phyloP scores from a whole-genome alignment of 441 rosid species.

The Arabidopsis lyrata region DNA sequence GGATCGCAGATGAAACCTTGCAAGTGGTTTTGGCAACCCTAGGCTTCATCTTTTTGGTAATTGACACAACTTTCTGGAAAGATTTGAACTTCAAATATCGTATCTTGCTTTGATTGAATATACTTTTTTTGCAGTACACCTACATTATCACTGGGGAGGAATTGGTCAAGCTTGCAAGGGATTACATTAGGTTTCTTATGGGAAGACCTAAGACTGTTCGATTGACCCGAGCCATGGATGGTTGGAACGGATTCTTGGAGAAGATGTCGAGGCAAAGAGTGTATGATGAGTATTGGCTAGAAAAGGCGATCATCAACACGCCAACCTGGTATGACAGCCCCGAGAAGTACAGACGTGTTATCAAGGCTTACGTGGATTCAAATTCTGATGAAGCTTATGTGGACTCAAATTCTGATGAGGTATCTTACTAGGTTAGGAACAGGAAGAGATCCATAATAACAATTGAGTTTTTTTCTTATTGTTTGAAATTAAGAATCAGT shows the following conservation, averaged over 20 bases:
- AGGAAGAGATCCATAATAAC: conserved; percentile 7
- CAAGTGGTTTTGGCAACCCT: conserved; percentile 79
- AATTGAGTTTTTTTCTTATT: conserved; percentile 10
- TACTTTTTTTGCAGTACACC: conserved; percentile 56
- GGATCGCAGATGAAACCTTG: conserved; percentile 64
- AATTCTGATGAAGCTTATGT: conserved; percentile 36
- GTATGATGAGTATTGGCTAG: conserved; percentile 61
- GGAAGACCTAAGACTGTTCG: conserved; percentile 66
- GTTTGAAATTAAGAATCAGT: conserved; percentile 2
- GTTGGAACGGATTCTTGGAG: conserved; percentile 50
- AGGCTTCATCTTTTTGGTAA: conserved; percentile 78
- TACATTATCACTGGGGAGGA: conserved; percentile 77
- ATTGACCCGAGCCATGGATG: conserved; percentile 55
- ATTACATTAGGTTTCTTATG: conserved; percentile 64
- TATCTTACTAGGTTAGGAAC: conserved; percentile 14
- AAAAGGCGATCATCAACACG: conserved; percentile 61
- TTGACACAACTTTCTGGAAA: conserved; percentile 1
- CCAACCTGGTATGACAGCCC: conserved; percentile 72
- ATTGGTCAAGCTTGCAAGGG: conserved; percentile 61
- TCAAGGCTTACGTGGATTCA: conserved; percentile 35
- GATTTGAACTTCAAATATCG: not conserved
- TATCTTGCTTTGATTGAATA: conserved; percentile 8
- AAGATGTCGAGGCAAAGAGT: conserved; percentile 45
- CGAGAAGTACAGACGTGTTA: conserved; percentile 53
- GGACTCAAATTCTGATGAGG: conserved; percentile 32